Conservation (phyloP, 495 filamentous ascomycete species). For the Podospora sp. region DNA sequence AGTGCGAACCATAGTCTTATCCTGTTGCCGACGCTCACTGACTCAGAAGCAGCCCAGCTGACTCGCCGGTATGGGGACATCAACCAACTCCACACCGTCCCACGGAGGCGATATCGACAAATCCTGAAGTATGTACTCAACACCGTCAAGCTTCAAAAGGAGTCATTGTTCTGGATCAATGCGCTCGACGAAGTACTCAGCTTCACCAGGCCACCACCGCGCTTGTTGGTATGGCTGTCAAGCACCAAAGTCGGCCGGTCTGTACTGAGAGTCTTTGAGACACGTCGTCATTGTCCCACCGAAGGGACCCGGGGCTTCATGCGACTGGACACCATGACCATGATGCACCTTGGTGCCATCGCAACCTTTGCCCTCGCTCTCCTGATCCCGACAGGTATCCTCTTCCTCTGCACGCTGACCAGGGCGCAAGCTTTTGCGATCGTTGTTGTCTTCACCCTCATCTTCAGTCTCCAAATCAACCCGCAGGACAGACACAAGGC, state of each 20-base stretch:
- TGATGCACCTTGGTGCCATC: neutral
- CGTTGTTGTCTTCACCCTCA: slow-evolving; percentile 12
- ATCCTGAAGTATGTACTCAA: neutral
- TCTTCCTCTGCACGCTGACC: slow-evolving; percentile 9
- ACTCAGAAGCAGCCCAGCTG: neutral
- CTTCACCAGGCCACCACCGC: neutral
- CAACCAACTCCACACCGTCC: neutral
- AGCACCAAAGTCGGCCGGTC: neutral
- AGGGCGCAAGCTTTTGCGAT: slow-evolving; percentile 4
- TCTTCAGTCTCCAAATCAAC: slow-evolving; percentile 7
- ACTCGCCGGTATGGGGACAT: neutral
- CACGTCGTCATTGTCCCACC: neutral
- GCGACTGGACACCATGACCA: neutral
- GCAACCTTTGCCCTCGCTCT: neutral
- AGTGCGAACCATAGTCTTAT: neutral
- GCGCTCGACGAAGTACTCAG: neutral
- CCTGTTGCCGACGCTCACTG: neutral
- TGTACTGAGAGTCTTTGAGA: neutral
- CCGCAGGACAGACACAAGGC: slow-evolving; percentile 5
- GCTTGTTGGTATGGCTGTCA: neutral
- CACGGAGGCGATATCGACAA: neutral
- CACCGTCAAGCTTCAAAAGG: neutral
- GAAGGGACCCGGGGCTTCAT: neutral
- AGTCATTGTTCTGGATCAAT: neutral
- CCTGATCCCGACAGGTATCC: slow-evolving; percentile 11